Base-by-base conservation (phyloP, 1,139 yeast genomes). In the Protomyces pachydermus region DNA sequence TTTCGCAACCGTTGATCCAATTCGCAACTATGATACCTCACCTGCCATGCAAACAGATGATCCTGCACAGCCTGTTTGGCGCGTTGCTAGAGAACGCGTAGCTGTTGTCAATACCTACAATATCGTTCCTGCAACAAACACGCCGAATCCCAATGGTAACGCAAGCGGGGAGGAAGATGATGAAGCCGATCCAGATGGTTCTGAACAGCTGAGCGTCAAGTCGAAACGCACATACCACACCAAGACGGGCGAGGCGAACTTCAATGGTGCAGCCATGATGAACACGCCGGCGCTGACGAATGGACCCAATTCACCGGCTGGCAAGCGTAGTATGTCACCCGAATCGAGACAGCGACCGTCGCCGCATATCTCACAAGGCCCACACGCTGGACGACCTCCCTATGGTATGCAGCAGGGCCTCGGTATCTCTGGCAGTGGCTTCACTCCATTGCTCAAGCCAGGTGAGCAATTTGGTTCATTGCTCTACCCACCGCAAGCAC, bases 31-130 rank as follows among this genome's bases (percentile, higher is more conserved):
- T 39, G 61, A 64, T 23, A 61, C 64, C 14, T 54, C 64, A 37
- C 58, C 58, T 1, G 58, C 48, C 37, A 35, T 54, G 12, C 54
- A 54, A n/a, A 23, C 48, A 16, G 64, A 60, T n/a, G 54, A 61
- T 34, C 57, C 57, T 39, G 14, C 58, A 16, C 56, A 60, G 16
- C 60, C 54, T 18, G 55, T 54, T 12, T 60, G 61, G 62, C 51
- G 58, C 45, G 42, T 46, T 32, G 39, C 54, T 9, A 34, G 50
- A 23, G 61, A 62, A 28, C 48, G 39, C 38, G 65, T 65, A n/a
- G 66, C 66, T n/a, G 52, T 65, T 10, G 57, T 65, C 25, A 57
- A 65, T 14, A 65, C 66, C 16, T 65, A 65, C 39, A 39, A 51
- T 20, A 66, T 65, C 8, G 42, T 62, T n/a, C 61, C 62, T 6